Evolutionary conservation across 2,329 filamentous ascomycete genomes (phyloP).

Genomic region (Elsinoe fawcettii): DNA sequence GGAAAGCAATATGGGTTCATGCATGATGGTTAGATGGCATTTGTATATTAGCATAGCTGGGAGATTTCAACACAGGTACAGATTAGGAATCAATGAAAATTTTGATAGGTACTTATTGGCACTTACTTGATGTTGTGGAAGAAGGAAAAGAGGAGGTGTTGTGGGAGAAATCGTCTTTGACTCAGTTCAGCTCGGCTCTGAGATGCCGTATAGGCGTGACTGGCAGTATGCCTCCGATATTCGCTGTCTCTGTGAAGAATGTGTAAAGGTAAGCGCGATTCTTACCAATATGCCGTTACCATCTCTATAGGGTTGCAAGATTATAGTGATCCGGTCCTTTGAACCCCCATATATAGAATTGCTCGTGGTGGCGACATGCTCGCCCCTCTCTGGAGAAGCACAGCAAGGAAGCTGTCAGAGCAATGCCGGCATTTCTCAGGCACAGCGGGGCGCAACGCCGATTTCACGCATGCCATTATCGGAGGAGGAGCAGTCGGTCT

Average conservation of each 20-base stretch:
- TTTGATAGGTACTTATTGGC: not conserved
- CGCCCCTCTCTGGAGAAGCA: not conserved
- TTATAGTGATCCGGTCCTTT: no score
- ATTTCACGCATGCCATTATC: constrained; percentile 60
- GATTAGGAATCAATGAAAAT: not conserved
- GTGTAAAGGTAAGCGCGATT: no score
- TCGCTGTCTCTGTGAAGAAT: no score
- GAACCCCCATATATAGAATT: no score
- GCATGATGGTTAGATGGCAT: not conserved
- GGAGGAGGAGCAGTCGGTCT: constrained; percentile 71
- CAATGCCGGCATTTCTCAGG: constrained; percentile 35
- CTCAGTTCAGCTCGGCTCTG: not conserved
- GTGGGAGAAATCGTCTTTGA: not conserved
- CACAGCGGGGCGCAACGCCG: constrained; percentile 36
- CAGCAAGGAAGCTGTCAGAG: not conserved
- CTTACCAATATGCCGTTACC: no score
- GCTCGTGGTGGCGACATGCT: not conserved
- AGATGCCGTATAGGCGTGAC: no score
- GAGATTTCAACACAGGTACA: constrained; percentile 1
- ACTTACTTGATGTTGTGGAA: not conserved
- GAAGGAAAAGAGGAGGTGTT: not conserved
- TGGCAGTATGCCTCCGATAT: no score
- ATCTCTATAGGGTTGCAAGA: no score
- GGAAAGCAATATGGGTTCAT: not conserved
- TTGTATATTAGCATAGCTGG: constrained; percentile 14